A percentile compares a stretch with the other conserved stretches of the same genome.
These are phyloP conservation scores for Myxozyma geophila DNA, from an alignment of 805 yeast species.

Conservation along the genomic window DNA sequence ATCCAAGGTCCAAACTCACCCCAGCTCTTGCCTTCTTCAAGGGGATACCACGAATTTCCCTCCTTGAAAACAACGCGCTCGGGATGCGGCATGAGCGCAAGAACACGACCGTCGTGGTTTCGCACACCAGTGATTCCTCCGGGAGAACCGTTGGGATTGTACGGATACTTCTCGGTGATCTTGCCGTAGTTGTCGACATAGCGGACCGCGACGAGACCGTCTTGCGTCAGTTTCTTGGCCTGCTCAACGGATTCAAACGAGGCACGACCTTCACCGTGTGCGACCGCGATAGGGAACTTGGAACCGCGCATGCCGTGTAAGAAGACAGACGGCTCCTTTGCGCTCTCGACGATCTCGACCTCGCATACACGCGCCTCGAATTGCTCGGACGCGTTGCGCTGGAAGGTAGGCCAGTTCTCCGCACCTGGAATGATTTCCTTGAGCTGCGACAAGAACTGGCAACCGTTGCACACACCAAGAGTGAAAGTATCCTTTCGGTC, in stretches of 20 bases:
- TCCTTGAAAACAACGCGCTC: constrained; percentile 90
- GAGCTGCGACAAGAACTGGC: constrained; percentile 90
- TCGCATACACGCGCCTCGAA: constrained; percentile 93
- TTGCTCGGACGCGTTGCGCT: constrained; percentile 88
- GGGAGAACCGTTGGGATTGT: constrained; percentile 95
- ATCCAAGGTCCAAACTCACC: constrained; percentile 94
- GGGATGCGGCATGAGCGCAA: constrained; percentile 99
- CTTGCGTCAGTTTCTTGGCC: constrained; percentile 54
- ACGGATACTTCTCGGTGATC: constrained; percentile 81
- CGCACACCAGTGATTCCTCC: constrained; percentile 90
- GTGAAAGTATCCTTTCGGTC: constrained; percentile 92
- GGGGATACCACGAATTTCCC: constrained; percentile 89
- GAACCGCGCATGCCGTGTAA: constrained; percentile 92
- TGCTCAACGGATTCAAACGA: constrained; percentile 57
- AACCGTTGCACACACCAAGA: constrained; percentile 97
- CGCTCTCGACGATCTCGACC: constrained; percentile 74
- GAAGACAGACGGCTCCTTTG: constrained; percentile 61
- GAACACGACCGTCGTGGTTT: constrained; percentile 89
- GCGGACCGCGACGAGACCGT: constrained; percentile 64
- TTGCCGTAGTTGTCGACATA: constrained; percentile 92
- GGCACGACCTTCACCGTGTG: constrained; percentile 98
- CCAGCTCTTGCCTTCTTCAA: constrained; percentile 61
- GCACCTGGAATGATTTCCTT: constrained; percentile 89
- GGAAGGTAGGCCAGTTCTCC: constrained; percentile 94
- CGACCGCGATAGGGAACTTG: constrained; percentile 92